These are phyloP conservation scores for Keqinozyma sinolaborantium DNA, from an alignment of 1,139 yeast species.

Conservation along the genomic window DNA sequence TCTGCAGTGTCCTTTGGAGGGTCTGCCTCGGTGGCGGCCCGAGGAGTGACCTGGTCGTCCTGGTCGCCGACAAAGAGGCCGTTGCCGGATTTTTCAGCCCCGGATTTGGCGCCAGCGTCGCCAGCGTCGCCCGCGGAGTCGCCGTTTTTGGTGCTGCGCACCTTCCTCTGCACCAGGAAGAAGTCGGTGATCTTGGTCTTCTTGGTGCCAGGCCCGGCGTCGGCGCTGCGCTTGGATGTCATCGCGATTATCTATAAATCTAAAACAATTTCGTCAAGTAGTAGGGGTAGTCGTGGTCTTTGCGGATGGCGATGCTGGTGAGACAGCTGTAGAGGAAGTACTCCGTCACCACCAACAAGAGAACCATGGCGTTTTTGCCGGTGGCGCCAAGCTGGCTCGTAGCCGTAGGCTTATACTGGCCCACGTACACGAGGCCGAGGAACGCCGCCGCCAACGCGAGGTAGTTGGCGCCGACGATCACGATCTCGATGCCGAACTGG, in stretches of 20 bases:
- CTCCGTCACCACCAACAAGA: constrained; percentile 15
- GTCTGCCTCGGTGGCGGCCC: constrained; percentile 2
- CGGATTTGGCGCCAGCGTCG: too few relatives aligned
- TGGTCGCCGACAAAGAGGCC: too few relatives aligned
- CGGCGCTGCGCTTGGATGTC: neutral
- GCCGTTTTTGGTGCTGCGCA: neutral
- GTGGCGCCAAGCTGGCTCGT: constrained; percentile 18
- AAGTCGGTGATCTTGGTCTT: constrained; percentile 12
- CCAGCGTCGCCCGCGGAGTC: too few relatives aligned
- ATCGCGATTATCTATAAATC: constrained; percentile 1
- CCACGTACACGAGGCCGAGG: constrained; percentile 36
- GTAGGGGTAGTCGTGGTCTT: constrained; percentile 42
- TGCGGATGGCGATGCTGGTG: constrained; percentile 37
- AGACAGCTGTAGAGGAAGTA: constrained; percentile 34
- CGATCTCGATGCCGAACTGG: constrained; percentile 68
- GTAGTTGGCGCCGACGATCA: constrained; percentile 49
- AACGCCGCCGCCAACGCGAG: constrained; percentile 36
- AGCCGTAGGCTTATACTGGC: constrained; percentile 22
- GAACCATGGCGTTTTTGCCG: constrained; percentile 12
- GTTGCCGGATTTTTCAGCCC: too few relatives aligned
- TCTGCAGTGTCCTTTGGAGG: constrained; percentile 4
- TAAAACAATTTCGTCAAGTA: constrained; percentile 29
- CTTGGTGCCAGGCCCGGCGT: constrained; percentile 1
- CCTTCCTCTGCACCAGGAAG: constrained; percentile 6
- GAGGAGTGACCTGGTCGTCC: too few relatives aligned